phyloP scores from a whole-genome alignment of 108 stramenopile species.

The Nitzschia sp. region DNA sequence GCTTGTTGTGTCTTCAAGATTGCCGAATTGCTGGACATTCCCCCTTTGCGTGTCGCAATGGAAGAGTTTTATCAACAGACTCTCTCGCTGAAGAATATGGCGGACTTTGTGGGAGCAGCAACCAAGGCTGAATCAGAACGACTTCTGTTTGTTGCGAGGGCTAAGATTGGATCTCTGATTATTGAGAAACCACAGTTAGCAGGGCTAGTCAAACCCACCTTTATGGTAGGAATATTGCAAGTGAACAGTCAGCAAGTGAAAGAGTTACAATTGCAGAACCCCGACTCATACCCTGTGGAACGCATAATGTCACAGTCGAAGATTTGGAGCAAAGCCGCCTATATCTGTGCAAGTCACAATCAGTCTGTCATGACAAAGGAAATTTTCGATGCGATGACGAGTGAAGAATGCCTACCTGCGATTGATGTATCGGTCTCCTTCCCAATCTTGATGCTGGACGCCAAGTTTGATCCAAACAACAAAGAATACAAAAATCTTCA shows the following conservation, averaged over 20 bases:
- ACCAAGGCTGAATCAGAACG: slow-evolving; percentile 25
- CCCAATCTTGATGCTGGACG: slow-evolving; percentile 23
- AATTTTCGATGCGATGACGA: slow-evolving; percentile 23
- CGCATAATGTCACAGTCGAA: slow-evolving; percentile 15
- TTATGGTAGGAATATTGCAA: slow-evolving; percentile 31
- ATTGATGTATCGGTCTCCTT: slow-evolving; percentile 31
- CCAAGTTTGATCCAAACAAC: slow-evolving; percentile 22
- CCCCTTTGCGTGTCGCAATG: slow-evolving; percentile 27
- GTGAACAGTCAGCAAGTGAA: slow-evolving; percentile 23
- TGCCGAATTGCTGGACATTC: slow-evolving; percentile 28
- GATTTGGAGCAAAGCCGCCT: slow-evolving; percentile 37
- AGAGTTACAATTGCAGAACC: slow-evolving; percentile 25
- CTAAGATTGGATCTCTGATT: slow-evolving; percentile 39
- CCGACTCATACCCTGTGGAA: slow-evolving; percentile 21
- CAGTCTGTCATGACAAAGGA: slow-evolving; percentile 13
- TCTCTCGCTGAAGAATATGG: slow-evolving; percentile 33
- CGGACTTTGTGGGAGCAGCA: slow-evolving; percentile 28
- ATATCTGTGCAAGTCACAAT: slow-evolving; percentile 34
- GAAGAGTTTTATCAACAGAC: slow-evolving; percentile 36
- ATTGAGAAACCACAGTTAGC: slow-evolving; percentile 34
- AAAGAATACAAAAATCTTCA: slow-evolving; percentile 25
- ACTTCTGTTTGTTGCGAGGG: slow-evolving; percentile 21
- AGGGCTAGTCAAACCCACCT: slow-evolving; percentile 25
- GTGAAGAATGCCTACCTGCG: slow-evolving; percentile 26
- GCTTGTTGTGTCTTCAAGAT: slow-evolving; percentile 34